Base-by-base conservation (phyloP, 2,329 filamentous ascomycete genomes). In the Colletotrichum lindemuthianum region DNA sequence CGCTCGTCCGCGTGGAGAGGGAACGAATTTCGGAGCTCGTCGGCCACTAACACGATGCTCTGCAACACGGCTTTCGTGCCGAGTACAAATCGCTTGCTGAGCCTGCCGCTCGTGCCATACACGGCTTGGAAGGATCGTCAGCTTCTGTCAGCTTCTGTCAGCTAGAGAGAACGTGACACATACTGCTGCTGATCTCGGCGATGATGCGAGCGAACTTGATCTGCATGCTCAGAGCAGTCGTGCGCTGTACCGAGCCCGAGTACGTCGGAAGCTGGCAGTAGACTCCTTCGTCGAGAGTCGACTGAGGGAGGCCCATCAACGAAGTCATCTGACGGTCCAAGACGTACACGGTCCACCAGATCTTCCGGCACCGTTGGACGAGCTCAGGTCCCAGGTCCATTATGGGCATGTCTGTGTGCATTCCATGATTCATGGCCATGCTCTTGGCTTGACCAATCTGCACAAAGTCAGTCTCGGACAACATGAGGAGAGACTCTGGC, bases 281-380 rank as follows among this genome's bases (percentile, higher is more conserved):
- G 1, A 87, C 78, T 45, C 86, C 81, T 15, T 84, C 79, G 49
- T 86, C 82, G 7, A 75, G 73, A 0, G 86, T 75, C 0, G 81
- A 80, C 45, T 81, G 77, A 0, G 84, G 84, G 0, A 84, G 65
- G 0, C 84, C 84, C 82, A 86, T 84, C 4, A 85, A 67, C 0
- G 82, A 83, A 2, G 82, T 83, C 78, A 86, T 84, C 65, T 86
- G 79, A 3, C 83, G 78, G 56, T 86, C 84, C 1, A 86, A 71
- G 1, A 86, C 75, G 47, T 84, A 85, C 0, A 84, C 76, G 0
- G 84, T 86, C 84, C 83, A 86, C 82, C 82, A 86, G 11, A 83
- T 77, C 43, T 78, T 79, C 2, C 82, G 80, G 54, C 78, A 82
- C 55, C 84, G 72, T 63, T 85, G 77, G 0, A 83, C 78, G 1